Conservation (phyloP, 148 eudicot species). For the Rhododendron williamsianum region DNA sequence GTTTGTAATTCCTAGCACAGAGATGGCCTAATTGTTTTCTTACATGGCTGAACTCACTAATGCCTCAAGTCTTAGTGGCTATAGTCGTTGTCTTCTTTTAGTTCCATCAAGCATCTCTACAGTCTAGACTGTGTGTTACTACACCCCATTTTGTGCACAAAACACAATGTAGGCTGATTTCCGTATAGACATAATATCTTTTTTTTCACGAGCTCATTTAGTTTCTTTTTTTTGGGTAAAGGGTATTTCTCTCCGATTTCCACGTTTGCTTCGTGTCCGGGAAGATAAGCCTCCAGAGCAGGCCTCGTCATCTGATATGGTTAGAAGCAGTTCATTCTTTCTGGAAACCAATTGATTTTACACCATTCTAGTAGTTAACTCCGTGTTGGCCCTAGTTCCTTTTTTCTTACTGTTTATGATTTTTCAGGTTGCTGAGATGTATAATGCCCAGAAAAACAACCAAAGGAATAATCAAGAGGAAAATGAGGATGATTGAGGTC, state of each 20-base stretch:
- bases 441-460: slow-evolving; percentile 52
- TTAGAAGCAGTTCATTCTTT: slow-evolving; percentile 15
- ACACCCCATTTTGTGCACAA: not conserved
- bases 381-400: not conserved
- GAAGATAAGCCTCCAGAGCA: slow-evolving; percentile 87
- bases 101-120: not conserved
- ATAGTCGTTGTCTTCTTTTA: not conserved
- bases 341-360: not conserved
- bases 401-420: not conserved
- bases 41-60: not conserved
- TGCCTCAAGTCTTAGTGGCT: not conserved
- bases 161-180: not conserved
- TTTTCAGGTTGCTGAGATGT: slow-evolving; percentile 88
- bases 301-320: slow-evolving; percentile 86
- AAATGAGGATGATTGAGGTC: slow-evolving; percentile 50
- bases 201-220: not conserved
- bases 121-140: not conserved
- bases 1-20: not conserved
- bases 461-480: slow-evolving; percentile 48
- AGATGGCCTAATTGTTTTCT: not conserved
- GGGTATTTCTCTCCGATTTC: slow-evolving; percentile 96
- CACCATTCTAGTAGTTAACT: not conserved
- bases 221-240: slow-evolving; percentile 6
- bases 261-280: slow-evolving; percentile 75
- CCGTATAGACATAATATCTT: not conserved